These are phyloP conservation scores for Cucurbita pepo DNA, from an alignment of 306 rosid species.

Conservation along the genomic window DNA sequence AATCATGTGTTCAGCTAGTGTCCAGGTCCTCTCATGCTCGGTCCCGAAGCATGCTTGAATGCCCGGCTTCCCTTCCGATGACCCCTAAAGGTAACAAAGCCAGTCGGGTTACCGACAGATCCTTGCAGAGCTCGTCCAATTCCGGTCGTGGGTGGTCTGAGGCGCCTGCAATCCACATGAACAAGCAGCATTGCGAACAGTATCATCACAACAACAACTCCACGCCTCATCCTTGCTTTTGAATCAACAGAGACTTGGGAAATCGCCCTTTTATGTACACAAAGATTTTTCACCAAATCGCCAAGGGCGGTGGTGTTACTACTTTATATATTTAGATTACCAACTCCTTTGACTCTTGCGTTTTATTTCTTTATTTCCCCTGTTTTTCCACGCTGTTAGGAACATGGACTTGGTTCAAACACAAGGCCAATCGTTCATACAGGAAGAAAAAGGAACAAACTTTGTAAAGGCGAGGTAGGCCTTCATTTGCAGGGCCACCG, in stretches of 20 bases:
- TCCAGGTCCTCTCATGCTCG: slow-evolving; percentile 8
- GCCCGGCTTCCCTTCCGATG: neutral
- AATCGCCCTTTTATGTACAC: neutral
- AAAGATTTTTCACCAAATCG: neutral
- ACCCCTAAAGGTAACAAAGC: neutral
- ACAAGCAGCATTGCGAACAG: neutral
- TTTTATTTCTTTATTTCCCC: neutral
- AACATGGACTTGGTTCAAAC: neutral
- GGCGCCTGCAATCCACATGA: slow-evolving; percentile 3
- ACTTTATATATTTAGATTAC: neutral
- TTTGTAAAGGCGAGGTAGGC: neutral
- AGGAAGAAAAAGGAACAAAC: neutral
- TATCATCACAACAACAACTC: neutral
- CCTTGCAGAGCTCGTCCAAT: neutral
- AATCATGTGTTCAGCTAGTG: neutral
- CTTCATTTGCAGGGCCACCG: slow-evolving; percentile 3
- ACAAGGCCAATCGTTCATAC: neutral
- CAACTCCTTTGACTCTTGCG: neutral
- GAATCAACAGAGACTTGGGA: neutral
- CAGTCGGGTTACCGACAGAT: neutral
- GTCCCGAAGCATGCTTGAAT: slow-evolving; percentile 7
- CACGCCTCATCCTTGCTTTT: neutral
- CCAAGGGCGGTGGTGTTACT: neutral
- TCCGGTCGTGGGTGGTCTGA: neutral
- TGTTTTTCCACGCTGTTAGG: neutral